These are phyloP conservation scores for Rhynchosporium graminicola DNA, from an alignment of 2,329 filamentous ascomycete genomes.

Conservation along the genomic window DNA sequence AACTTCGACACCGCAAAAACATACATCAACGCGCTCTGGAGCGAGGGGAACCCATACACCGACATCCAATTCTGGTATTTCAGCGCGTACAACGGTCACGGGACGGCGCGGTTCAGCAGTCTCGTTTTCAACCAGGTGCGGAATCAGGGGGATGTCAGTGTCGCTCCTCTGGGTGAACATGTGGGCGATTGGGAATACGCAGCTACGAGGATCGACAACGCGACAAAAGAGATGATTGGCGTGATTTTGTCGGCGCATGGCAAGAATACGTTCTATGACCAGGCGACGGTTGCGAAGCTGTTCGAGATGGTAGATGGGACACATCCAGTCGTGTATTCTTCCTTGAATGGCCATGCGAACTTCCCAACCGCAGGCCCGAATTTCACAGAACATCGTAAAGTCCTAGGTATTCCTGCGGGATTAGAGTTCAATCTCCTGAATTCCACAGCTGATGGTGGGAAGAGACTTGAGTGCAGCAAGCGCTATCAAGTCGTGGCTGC, in stretches of 20 bases:
- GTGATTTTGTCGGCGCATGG: constrained; percentile 29
- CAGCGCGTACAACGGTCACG: constrained; percentile 31
- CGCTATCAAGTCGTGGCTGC: constrained; percentile 28
- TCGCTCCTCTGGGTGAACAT: constrained; percentile 32
- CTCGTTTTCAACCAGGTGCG: constrained; percentile 24
- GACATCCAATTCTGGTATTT: constrained; percentile 35
- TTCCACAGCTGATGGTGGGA: constrained; percentile 26
- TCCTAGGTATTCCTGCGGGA: constrained; percentile 27
- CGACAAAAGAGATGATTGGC: constrained; percentile 28
- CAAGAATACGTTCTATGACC: constrained; percentile 27
- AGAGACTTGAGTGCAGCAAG: constrained; percentile 20
- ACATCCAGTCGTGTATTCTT: constrained; percentile 30
- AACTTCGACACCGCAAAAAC: constrained; percentile 28
- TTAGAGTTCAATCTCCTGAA: constrained; percentile 31
- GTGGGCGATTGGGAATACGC: constrained; percentile 32
- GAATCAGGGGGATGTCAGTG: constrained; percentile 25
- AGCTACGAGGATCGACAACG: constrained; percentile 30
- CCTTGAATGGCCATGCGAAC: constrained; percentile 33
- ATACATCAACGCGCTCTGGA: constrained; percentile 32
- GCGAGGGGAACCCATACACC: constrained; percentile 23
- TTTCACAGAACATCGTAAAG: constrained; percentile 26
- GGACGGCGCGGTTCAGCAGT: constrained; percentile 25
- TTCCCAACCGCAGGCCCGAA: constrained; percentile 27
- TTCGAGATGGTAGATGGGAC: constrained; percentile 26
- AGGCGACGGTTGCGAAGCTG: constrained; percentile 16